A percentile compares a stretch with the other conserved stretches of the same genome.
Conservation (phyloP, 495 filamentous ascomycete genomes). For the Penicillium parvum region DNA sequence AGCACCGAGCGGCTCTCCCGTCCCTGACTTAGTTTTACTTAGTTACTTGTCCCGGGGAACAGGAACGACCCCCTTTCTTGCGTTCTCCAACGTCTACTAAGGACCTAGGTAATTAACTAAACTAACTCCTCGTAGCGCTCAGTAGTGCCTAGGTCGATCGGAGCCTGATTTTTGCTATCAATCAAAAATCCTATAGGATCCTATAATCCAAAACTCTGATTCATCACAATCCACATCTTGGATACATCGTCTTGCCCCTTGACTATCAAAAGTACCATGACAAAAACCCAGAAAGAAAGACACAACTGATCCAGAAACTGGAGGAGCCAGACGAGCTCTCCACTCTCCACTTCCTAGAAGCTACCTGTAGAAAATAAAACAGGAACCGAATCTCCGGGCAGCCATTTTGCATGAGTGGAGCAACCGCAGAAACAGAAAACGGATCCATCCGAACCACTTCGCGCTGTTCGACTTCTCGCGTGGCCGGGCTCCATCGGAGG, state of each 20-base stretch:
- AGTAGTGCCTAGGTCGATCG: conserved; percentile 12
- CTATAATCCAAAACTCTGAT: conserved; percentile 9
- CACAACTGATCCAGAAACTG: conserved; percentile 1
- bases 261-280: conserved; percentile 6
- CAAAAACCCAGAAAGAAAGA: conserved; percentile 10
- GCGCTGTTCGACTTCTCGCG: conserved; percentile 16
- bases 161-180: conserved; percentile 9
- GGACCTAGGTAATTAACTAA: too few relatives aligned
- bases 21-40: too few relatives aligned
- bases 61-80: conserved; percentile 25
- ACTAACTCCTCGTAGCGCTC: too few relatives aligned
- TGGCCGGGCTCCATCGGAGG: conserved; percentile 25
- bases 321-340: conserved; percentile 14
- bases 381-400: conserved; percentile 26
- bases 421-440: conserved; percentile 30
- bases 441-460: conserved; percentile 25
- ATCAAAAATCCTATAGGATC: conserved; percentile 1
- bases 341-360: too few relatives aligned
- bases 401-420: conserved; percentile 22
- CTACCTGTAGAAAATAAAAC: conserved; percentile 20
- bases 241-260: conserved; percentile 12
- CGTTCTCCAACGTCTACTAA: conserved; percentile 22
- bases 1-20: conserved; percentile 37
- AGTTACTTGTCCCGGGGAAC: conserved; percentile 29
- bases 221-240: conserved; percentile 16